phyloP scores from a whole-genome alignment of 202 grass and related monocot genomes.

The Schoenoplectus triqueter region DNA sequence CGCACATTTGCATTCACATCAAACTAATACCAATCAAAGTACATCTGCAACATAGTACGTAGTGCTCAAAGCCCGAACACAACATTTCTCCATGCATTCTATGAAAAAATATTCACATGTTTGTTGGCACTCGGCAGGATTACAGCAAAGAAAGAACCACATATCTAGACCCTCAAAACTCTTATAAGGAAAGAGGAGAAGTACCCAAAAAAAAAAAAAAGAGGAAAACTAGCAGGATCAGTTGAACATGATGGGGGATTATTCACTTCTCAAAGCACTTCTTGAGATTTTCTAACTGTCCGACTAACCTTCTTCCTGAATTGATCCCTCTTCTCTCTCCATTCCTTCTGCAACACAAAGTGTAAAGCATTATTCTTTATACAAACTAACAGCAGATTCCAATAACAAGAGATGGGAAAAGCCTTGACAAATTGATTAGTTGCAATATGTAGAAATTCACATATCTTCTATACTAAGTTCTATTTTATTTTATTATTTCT shows the following conservation, averaged over 20 bases:
- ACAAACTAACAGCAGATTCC: neutral
- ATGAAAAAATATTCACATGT: conserved; percentile 16
- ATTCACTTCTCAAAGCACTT: conserved; percentile 37
- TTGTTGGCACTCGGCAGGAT: neutral
- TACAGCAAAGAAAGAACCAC: neutral
- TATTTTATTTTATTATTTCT: neutral
- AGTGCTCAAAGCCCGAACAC: neutral
- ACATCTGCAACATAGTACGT: neutral
- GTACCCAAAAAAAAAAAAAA: neutral
- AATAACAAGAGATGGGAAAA: neutral
- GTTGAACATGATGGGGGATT: neutral
- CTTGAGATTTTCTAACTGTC: conserved; percentile 39
- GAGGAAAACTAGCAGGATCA: neutral
- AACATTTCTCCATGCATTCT: conserved; percentile 17
- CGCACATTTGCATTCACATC: neutral
- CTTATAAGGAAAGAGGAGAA: conserved; percentile 1
- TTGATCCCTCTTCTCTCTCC: conserved; percentile 46
- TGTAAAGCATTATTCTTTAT: neutral
- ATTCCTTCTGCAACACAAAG: conserved; percentile 45
- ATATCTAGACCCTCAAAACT: neutral
- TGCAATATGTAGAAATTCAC: neutral
- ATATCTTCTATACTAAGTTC: neutral
- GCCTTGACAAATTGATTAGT: neutral
- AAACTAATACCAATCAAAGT: neutral
- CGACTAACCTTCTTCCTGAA: conserved; percentile 50